Conservation (phyloP, 495 filamentous ascomycete genomes). For the Podospora fimiseda region DNA sequence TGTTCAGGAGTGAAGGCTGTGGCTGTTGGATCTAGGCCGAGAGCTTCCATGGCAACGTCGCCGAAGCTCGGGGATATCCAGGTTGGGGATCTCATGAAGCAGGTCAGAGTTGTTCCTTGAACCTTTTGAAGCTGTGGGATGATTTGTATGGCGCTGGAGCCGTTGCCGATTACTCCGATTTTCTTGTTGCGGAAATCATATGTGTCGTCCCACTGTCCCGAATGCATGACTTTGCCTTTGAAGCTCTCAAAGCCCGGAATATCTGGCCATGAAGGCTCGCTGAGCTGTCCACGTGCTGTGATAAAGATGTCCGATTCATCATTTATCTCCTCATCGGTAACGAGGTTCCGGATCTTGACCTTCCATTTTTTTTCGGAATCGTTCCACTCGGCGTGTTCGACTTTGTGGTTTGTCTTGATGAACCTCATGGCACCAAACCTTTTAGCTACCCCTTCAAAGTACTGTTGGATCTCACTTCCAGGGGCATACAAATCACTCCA, state of each 20-base stretch:
- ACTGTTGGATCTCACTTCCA: constrained; percentile 56
- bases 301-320: constrained; percentile 52
- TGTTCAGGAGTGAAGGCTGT: constrained; percentile 33
- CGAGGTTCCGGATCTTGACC: constrained; percentile 23
- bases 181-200: constrained; percentile 45
- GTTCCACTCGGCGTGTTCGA: constrained; percentile 47
- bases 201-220: constrained; percentile 42
- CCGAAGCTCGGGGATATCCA: constrained; percentile 49
- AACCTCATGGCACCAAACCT: constrained; percentile 50
- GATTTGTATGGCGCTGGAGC: constrained; percentile 67
- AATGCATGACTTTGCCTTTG: constrained; percentile 53
- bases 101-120: constrained; percentile 47
- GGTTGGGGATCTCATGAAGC: constrained; percentile 64
- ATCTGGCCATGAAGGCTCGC: constrained; percentile 50
- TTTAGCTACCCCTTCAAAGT: constrained; percentile 52
- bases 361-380: constrained; percentile 47
- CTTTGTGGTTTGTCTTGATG: constrained; percentile 36
- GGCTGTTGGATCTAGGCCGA: constrained; percentile 32
- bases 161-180: constrained; percentile 49
- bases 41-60: constrained; percentile 32
- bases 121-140: constrained; percentile 55
- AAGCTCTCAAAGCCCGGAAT: constrained; percentile 52
- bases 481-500: constrained; percentile 62
- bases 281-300: constrained; percentile 61
- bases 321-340: constrained; percentile 30